A percentile compares a stretch with the other conserved stretches of the same genome.
phyloP scores from a whole-genome alignment of 2,329 filamentous ascomycete species.

The Neodidymelliopsis sp. region DNA sequence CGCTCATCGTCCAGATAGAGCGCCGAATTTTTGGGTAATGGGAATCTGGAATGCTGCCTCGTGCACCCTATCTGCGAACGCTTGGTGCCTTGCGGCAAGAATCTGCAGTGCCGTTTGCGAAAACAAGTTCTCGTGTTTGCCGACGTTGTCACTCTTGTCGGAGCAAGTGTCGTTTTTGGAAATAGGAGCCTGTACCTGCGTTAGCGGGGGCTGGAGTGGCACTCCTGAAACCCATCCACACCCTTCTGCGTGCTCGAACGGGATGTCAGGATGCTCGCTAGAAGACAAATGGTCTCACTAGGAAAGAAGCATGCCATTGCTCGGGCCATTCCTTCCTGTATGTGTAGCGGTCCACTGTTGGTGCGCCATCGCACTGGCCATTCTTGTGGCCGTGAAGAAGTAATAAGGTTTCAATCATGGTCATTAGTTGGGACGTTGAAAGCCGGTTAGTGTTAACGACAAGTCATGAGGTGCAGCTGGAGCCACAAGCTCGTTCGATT shows the following conservation, averaged over 20 bases:
- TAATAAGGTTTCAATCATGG: conserved; percentile 30
- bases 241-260: conserved; percentile 26
- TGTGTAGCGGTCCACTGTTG: conserved; percentile 23
- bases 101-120: conserved; percentile 39
- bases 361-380: conserved; percentile 21
- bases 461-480: conserved; percentile 30
- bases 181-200: conserved; percentile 46
- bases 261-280: conserved; percentile 31
- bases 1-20: conserved; percentile 2
- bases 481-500: conserved; percentile 12
- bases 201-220: conserved; percentile 39
- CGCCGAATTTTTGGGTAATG: conserved; percentile 9
- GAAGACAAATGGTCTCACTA: conserved; percentile 34
- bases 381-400: conserved; percentile 25
- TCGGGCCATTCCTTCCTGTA: conserved; percentile 23
- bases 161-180: conserved; percentile 46
- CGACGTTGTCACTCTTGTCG: conserved; percentile 23
- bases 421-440: conserved; percentile 23
- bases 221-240: conserved; percentile 44
- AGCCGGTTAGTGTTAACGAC: conserved; percentile 21
- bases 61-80: conserved; percentile 36
- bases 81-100: conserved; percentile 34
- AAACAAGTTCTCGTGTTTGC: conserved; percentile 17
- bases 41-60: conserved; percentile 9
- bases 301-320: conserved; percentile 24